Conservation (phyloP, 2,329 filamentous ascomycete genomes). For the Ophiocordyceps sinensis region DNA sequence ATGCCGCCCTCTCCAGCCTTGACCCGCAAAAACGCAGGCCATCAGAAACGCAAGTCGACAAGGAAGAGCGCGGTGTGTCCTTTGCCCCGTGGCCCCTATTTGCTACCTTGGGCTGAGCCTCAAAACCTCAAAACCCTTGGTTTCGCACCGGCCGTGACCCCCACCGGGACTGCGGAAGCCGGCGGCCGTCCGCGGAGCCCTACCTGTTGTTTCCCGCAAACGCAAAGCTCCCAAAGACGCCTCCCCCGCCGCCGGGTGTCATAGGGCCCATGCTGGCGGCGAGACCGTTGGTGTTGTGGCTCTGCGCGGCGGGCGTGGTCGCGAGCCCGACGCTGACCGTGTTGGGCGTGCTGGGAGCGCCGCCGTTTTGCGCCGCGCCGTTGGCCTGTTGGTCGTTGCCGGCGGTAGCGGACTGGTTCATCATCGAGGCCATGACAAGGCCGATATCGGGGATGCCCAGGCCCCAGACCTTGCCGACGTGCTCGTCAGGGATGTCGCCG, state of each 20-base stretch:
- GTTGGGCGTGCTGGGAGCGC: constrained; percentile 48
- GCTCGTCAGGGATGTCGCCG: constrained; percentile 65
- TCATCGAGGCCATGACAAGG: constrained; percentile 18
- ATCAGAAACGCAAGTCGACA: too few species aligned
- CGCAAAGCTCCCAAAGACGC: constrained; percentile 62
- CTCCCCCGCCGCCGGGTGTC: constrained; percentile 63
- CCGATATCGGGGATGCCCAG: constrained; percentile 58
- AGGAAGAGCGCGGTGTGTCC: too few species aligned
- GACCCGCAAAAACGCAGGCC: too few species aligned
- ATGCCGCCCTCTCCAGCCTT: too few species aligned
- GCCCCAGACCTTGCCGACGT: constrained; percentile 85
- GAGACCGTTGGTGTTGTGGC: constrained; percentile 41
- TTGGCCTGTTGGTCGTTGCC: constrained; percentile 13
- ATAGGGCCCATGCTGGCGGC: constrained; percentile 48
- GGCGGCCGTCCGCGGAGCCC: constrained; percentile 1
- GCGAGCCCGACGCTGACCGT: constrained; percentile 41
- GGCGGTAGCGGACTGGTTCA: constrained; percentile 19
- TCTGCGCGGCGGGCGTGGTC: constrained; percentile 32
- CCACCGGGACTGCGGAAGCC: too few species aligned
- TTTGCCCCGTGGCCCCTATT: too few species aligned
- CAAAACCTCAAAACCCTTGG: too few species aligned
- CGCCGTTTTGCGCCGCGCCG: constrained; percentile 23
- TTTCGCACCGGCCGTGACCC: too few species aligned
- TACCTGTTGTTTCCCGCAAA: constrained; percentile 28
- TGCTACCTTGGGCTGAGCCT: too few species aligned